Evolutionary conservation across 805 yeast species (phyloP).

Genomic region (Metschnikowia similis): DNA sequence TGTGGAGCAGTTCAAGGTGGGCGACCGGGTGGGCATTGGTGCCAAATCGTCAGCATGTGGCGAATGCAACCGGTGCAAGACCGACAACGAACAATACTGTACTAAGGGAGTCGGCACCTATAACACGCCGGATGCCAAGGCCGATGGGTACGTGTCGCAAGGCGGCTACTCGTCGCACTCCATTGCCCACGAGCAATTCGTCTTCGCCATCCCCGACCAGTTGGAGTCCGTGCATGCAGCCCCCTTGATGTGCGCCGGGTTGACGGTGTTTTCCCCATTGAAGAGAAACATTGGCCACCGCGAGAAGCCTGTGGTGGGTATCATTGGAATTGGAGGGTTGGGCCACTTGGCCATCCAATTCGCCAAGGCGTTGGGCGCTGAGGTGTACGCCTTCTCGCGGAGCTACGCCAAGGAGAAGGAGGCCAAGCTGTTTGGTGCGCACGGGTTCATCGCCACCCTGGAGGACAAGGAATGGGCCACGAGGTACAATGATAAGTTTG

Average conservation of each 20-base stretch:
- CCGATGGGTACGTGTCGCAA: conserved; percentile 50
- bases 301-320: conserved; percentile 45
- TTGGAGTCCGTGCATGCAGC: conserved; percentile 54
- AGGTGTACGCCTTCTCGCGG: conserved; percentile 56
- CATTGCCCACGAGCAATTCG: conserved; percentile 60
- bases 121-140: conserved; percentile 32
- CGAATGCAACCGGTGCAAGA: conserved; percentile 52
- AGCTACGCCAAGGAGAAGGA: conserved; percentile 44
- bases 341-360: conserved; percentile 55
- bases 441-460: conserved; percentile 50
- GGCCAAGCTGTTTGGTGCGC: conserved; percentile 50
- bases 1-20: conserved; percentile 14
- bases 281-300: conserved; percentile 36
- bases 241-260: conserved; percentile 75
- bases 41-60: conserved; percentile 16
- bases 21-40: conserved; percentile 21
- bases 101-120: conserved; percentile 48
- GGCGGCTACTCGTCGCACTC: conserved; percentile 72
- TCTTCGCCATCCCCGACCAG: conserved; percentile 57
- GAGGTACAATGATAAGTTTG: conserved; percentile 34
- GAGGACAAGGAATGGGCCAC: conserved; percentile 44
- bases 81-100: conserved; percentile 42
- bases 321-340: conserved; percentile 55
- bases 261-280: conserved; percentile 68
- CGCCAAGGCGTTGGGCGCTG: conserved; percentile 58